Conservation (phyloP, 2,329 filamentous ascomycete genomes). For the Pyricularia pennisetigena region DNA sequence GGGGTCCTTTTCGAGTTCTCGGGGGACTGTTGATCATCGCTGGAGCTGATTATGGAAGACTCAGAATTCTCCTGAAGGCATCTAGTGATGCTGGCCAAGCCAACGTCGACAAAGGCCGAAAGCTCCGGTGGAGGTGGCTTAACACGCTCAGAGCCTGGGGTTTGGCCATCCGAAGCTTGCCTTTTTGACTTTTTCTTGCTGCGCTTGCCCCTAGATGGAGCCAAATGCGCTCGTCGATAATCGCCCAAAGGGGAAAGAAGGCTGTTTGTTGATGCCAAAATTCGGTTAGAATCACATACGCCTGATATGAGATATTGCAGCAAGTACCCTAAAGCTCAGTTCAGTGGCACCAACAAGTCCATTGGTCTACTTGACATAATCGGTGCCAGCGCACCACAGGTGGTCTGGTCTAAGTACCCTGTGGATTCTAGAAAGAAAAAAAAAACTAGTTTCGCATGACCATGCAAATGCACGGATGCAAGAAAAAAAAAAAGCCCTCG, state of each 20-base stretch:
- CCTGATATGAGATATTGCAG: neutral
- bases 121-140: slow-evolving; percentile 39
- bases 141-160: slow-evolving; percentile 3
- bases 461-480: neutral
- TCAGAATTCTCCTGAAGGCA: slow-evolving; percentile 35
- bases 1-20: slow-evolving; percentile 4
- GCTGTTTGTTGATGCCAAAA: slow-evolving; percentile 25
- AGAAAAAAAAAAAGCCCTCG: too few species aligned
- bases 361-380: neutral
- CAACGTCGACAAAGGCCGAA: slow-evolving; percentile 48
- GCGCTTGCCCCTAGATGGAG: slow-evolving; percentile 52
- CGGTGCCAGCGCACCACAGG: neutral
- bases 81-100: slow-evolving; percentile 53
- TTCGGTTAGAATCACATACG: neutral
- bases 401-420: neutral
- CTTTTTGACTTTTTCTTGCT: slow-evolving; percentile 41
- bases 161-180: slow-evolving; percentile 16
- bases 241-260: slow-evolving; percentile 54
- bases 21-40: neutral
- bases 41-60: neutral
- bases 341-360: neutral
- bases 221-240: slow-evolving; percentile 43
- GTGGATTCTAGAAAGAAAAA: neutral
- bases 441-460: neutral
- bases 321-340: neutral